Evolutionary conservation across 1,139 yeast species (phyloP), one percentile per base, ranked within the genome.

Genomic region (Protomyces inundatus): DNA sequence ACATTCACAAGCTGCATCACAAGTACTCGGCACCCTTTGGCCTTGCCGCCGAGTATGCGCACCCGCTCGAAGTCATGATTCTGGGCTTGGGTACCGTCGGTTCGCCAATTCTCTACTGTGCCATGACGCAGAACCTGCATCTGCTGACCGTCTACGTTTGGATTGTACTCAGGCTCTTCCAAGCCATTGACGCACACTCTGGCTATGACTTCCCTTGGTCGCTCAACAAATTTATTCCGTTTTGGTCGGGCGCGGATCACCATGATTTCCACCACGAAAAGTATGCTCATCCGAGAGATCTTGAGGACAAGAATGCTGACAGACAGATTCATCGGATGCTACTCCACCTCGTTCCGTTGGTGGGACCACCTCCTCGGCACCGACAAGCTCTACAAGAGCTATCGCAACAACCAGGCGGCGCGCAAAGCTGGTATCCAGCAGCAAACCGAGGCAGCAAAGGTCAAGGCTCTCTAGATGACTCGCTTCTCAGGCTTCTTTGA

Each of bases 181-280:
- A 91, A 78, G 98, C 98, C 6, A 90, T 91, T 65, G 98, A 91
- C 75, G 87, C 97, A 39, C 98, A 91, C 76, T 90, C 97, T 1
- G 98, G 98, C 65, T 91, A 91, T 77, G 97, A 91, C 73, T 91
- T 91, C 82, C 97, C 98, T 65, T 87, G 95, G 90, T 89, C 97
- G 4, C 81, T 91, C 73, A 91, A 89, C 77, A 89, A 90, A 73
- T 85, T 90, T 77, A 74, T 91, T 66, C 97, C 97, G 45, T 82
- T 91, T 77, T 91, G 98, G 98, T 96, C 98, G 16, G 98, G 98
- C 66, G 97, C 98, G 30, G 97, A 89, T 72, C 98, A 91, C 76
- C 98, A 91, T 74, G 98, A 91, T 74, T 90, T 88, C 74, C 98
- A 91, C 75, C 98, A 91, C 75, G 96, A 89, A 74, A 90, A 86